Percentiles rank a stretch among this genome's conserved stretches.
These are phyloP conservation scores for Eucalyptus urophylla DNA, from an alignment of 345 rosid genomes.

Conservation along the genomic window DNA sequence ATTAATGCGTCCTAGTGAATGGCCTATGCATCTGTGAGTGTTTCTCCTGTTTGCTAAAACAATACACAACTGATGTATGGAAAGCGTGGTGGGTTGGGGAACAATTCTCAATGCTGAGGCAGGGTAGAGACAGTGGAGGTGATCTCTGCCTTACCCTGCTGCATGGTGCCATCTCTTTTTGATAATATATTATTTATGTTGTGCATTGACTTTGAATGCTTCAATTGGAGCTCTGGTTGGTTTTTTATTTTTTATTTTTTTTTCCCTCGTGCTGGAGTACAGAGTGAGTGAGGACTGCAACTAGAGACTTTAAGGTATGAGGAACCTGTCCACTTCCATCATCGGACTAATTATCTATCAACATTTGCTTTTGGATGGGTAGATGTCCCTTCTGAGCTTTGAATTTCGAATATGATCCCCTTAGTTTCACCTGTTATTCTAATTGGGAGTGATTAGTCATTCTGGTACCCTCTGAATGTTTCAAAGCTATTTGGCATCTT, in stretches of 20 bases:
- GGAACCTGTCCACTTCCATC: not conserved
- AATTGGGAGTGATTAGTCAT: not conserved
- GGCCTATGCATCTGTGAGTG: not conserved
- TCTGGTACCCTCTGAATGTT: not conserved
- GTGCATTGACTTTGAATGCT: not conserved
- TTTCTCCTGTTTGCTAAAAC: not conserved
- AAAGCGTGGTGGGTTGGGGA: not conserved
- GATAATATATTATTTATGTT: too few species aligned
- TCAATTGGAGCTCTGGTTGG: not conserved
- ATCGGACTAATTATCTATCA: not conserved
- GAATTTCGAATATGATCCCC: not conserved
- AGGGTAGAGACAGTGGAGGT: not conserved
- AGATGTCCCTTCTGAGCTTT: not conserved
- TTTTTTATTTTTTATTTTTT: not conserved
- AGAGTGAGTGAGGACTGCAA: not conserved
- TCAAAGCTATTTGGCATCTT: not conserved
- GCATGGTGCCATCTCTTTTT: not conserved
- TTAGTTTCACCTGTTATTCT: not conserved
- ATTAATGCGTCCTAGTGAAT: not conserved
- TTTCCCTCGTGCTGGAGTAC: not conserved
- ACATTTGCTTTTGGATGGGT: not conserved
- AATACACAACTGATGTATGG: not conserved
- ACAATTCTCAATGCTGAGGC: not conserved
- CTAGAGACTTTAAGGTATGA: not conserved
- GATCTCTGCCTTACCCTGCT: not conserved